These are phyloP conservation scores for Combretum micranthum DNA, from an alignment of 345 rosid genomes.

Conservation along the genomic window DNA sequence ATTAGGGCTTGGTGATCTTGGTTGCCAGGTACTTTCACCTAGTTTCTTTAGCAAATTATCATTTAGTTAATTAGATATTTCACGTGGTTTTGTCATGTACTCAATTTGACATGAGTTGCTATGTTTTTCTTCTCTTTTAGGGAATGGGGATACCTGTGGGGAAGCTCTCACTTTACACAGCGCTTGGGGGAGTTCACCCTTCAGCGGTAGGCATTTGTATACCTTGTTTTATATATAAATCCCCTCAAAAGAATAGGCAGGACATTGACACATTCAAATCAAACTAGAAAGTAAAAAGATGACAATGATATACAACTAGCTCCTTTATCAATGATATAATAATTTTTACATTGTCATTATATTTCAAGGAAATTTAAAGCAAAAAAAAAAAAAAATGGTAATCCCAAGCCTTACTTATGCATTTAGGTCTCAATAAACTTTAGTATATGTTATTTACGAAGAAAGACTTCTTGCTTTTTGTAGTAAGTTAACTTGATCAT, in stretches of 20 bases:
- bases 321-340: too few species aligned
- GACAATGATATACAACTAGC: too few species aligned
- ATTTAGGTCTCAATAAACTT: too few species aligned
- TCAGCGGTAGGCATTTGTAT: conserved; percentile 54
- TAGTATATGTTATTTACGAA: too few species aligned
- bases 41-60: not conserved
- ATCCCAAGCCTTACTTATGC: not conserved
- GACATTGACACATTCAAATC: too few species aligned
- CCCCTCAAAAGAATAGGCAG: too few species aligned
- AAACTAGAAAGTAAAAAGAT: too few species aligned
- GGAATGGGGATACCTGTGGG: conserved; percentile 98
- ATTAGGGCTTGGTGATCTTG: conserved; percentile 96
- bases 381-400: not conserved
- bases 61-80: too few species aligned
- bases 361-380: not conserved
- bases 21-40: conserved; percentile 70
- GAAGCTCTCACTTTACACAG: conserved; percentile 78
- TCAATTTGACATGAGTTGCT: too few species aligned
- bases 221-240: not conserved
- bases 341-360: too few species aligned
- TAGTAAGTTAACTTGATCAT: conserved; percentile 1
- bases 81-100: too few species aligned
- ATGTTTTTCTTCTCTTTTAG: conserved; percentile 23
- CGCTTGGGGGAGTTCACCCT: conserved; percentile 84
- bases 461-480: too few species aligned